These are phyloP conservation scores for Sphaerostilbella broomeana DNA, from an alignment of 2,329 filamentous ascomycete genomes.

Conservation along the genomic window DNA sequence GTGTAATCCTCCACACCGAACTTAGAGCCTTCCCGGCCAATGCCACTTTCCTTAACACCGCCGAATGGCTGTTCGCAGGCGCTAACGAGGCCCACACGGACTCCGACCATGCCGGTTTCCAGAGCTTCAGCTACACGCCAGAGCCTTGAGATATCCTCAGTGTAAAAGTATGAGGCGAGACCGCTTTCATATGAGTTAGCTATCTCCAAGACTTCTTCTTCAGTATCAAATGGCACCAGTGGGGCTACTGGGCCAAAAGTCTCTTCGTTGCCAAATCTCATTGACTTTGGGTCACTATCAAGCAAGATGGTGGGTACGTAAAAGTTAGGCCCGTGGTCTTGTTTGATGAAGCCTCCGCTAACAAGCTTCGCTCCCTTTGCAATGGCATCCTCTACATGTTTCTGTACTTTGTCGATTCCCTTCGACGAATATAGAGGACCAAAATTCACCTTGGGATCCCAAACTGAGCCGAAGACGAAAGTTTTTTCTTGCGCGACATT, in stretches of 20 bases:
- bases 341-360: conserved; percentile 44
- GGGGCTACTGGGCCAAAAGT: conserved; percentile 71
- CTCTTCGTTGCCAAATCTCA: conserved; percentile 63
- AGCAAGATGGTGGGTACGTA: conserved; percentile 66
- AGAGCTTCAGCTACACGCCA: conserved; percentile 42
- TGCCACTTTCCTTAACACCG: conserved; percentile 2
- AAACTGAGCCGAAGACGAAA: conserved; percentile 57
- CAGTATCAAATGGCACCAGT: conserved; percentile 62
- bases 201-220: conserved; percentile 62
- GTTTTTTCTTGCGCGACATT: not conserved
- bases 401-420: conserved; percentile 51
- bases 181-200: conserved; percentile 67
- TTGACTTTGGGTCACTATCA: conserved; percentile 60
- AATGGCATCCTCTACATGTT: conserved; percentile 58
- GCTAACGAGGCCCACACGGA: conserved; percentile 47
- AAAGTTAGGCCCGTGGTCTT: conserved; percentile 46
- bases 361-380: conserved; percentile 55
- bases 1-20: not conserved
- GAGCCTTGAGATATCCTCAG: conserved; percentile 33
- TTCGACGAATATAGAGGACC: conserved; percentile 57
- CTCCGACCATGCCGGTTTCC: conserved; percentile 60
- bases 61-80: conserved; percentile 8
- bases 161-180: conserved; percentile 70
- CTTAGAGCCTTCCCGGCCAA: not conserved
- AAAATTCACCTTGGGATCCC: conserved; percentile 51